phyloP scores from a whole-genome alignment of 345 rosid genomes.

The Schrenkiella parvula region DNA sequence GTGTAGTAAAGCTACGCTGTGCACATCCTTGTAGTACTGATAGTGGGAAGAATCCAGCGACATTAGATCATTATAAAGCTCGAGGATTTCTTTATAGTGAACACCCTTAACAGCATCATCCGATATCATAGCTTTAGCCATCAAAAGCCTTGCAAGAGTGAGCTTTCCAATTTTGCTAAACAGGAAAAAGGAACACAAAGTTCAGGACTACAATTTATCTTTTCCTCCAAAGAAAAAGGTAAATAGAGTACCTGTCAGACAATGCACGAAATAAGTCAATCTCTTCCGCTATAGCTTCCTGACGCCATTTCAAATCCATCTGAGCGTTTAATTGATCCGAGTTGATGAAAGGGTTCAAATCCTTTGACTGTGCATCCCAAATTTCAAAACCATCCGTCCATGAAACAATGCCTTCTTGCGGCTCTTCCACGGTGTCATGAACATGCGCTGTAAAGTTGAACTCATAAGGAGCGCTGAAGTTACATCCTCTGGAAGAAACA shows the following conservation, averaged over 20 bases:
- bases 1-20: constrained; percentile 58
- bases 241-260: constrained; percentile 52
- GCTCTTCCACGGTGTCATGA: constrained; percentile 36
- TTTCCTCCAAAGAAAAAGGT: constrained; percentile 3
- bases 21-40: constrained; percentile 71
- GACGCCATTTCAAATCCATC: constrained; percentile 53
- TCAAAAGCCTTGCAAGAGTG: constrained; percentile 80
- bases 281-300: constrained; percentile 50
- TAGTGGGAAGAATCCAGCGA: constrained; percentile 63
- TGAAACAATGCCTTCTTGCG: constrained; percentile 35
- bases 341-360: constrained; percentile 33
- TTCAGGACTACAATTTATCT: neutral
- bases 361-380: constrained; percentile 36
- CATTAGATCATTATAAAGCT: constrained; percentile 59
- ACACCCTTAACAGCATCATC: constrained; percentile 28
- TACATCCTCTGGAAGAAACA: constrained; percentile 56
- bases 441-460: constrained; percentile 45
- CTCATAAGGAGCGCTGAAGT: constrained; percentile 35
- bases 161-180: constrained; percentile 92
- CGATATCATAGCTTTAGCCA: constrained; percentile 51
- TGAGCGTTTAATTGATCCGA: constrained; percentile 33
- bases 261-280: constrained; percentile 50
- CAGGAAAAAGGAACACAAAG: constrained; percentile 2
- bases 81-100: constrained; percentile 63
- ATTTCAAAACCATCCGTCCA: constrained; percentile 59